Percentiles rank a stretch among this genome's conserved stretches.
Conservation (phyloP, 164 flowering plant species). For the Cinnamomum chago region DNA sequence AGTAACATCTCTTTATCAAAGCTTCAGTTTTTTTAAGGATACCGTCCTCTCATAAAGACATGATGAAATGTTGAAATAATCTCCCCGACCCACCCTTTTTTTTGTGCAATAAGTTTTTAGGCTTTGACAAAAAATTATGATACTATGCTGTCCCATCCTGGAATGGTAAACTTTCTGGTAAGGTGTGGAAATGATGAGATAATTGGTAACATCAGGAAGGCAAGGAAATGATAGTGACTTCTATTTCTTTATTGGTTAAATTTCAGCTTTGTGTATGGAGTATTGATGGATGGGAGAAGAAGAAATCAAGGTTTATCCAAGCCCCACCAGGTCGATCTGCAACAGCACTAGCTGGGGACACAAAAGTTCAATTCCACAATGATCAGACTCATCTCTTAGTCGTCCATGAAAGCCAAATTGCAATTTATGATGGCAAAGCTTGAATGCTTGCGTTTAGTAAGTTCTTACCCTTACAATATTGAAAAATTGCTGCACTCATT, state of each 20-base stretch:
- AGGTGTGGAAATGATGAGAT: no score
- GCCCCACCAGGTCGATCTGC: conserved; percentile 44
- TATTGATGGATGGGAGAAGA: conserved; percentile 66
- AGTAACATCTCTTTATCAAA: no score
- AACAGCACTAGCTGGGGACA: conserved; percentile 49
- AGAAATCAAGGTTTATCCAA: conserved; percentile 47
- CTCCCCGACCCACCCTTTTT: no score
- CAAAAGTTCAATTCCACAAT: conserved; percentile 69
- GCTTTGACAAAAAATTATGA: no score
- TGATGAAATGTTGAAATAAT: no score
- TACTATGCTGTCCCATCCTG: no score
- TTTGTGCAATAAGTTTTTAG: no score
- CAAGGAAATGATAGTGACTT: neutral
- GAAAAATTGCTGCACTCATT: neutral
- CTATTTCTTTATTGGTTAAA: no score
- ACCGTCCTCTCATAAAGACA: no score
- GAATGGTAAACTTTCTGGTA: no score
- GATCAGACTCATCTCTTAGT: conserved; percentile 61
- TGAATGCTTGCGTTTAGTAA: conserved; percentile 51
- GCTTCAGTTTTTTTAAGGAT: no score
- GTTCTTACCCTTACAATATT: conserved; percentile 7
- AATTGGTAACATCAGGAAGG: no score
- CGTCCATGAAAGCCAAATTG: conserved; percentile 63
- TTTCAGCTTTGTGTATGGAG: neutral
- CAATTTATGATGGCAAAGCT: conserved; percentile 64